Evolutionary conservation across 441 rosid species (phyloP).

Genomic region (Rhodomyrtus psidioides): DNA sequence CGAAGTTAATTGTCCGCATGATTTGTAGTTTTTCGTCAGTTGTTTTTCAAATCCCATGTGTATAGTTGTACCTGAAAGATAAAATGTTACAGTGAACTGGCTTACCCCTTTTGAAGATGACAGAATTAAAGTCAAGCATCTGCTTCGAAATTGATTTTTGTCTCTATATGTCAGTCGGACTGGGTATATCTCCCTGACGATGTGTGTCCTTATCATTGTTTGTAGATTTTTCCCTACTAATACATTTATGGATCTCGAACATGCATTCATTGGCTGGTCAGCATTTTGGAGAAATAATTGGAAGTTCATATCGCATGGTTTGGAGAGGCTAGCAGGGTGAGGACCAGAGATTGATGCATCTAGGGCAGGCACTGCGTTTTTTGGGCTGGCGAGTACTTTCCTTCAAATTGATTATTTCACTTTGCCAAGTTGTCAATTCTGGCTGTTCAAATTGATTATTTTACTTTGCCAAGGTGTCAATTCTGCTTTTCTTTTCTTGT

Average conservation of each 20-base stretch:
- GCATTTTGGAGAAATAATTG: background rate
- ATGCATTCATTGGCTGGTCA: background rate
- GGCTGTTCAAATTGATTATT: background rate
- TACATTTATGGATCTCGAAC: background rate
- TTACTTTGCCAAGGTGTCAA: background rate
- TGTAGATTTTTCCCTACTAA: background rate
- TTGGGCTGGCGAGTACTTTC: background rate
- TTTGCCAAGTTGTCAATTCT: background rate
- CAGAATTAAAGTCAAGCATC: background rate
- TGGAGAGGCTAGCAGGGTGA: background rate
- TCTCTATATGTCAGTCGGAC: background rate
- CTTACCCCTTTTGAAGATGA: background rate
- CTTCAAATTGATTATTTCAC: background rate
- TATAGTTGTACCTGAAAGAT: background rate
- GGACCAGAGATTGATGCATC: background rate
- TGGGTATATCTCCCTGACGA: rapidly evolving
- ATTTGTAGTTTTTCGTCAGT: background rate
- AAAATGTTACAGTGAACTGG: background rate
- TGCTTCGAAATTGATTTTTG: background rate
- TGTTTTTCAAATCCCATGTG: background rate
- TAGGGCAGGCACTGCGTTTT: background rate
- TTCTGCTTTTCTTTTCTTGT: background rate
- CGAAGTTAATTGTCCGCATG: background rate
- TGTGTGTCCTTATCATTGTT: background rate
- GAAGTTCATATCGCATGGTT: background rate